A percentile compares a stretch with the other conserved stretches of the same genome.
phyloP scores from a whole-genome alignment of 257 asterid genomes.

The Agastache rugosa region DNA sequence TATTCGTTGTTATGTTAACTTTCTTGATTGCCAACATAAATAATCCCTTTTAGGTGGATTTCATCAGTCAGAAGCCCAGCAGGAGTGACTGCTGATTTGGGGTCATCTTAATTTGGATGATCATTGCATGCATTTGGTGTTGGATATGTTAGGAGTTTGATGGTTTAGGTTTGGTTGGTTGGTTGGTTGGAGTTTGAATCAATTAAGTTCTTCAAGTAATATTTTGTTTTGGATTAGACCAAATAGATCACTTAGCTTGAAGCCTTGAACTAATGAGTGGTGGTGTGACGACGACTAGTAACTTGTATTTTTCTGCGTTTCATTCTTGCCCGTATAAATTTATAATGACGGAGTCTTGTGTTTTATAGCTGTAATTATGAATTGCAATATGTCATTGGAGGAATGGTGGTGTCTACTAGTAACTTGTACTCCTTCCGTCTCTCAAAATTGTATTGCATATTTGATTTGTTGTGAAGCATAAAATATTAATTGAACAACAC shows the following conservation, averaged over 20 bases:
- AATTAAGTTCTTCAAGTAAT: not conserved
- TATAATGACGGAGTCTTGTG: too few relatives aligned
- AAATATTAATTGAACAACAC: too few relatives aligned
- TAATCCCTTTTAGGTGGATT: conserved; percentile 50
- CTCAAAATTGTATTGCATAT: too few relatives aligned
- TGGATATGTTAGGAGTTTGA: not conserved
- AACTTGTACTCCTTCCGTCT: too few relatives aligned
- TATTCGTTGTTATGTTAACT: not conserved
- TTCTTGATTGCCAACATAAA: not conserved
- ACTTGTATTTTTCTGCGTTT: not conserved
- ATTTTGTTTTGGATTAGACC: not conserved
- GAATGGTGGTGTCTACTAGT: too few relatives aligned
- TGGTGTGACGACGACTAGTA: conserved; percentile 7
- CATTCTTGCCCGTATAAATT: too few relatives aligned
- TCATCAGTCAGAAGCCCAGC: conserved; percentile 64
- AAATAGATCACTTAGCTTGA: not conserved
- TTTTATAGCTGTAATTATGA: too few relatives aligned
- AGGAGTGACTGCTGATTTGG: conserved; percentile 53
- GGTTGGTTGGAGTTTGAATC: conserved; percentile 7
- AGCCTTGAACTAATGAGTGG: not conserved
- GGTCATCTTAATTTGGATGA: conserved; percentile 8
- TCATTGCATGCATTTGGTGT: not conserved
- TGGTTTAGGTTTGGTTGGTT: not conserved
- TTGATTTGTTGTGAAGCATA: too few relatives aligned
- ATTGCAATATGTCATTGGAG: too few relatives aligned